Conservation (phyloP, 208 protist genomes). For the Leishmania arabica region DNA sequence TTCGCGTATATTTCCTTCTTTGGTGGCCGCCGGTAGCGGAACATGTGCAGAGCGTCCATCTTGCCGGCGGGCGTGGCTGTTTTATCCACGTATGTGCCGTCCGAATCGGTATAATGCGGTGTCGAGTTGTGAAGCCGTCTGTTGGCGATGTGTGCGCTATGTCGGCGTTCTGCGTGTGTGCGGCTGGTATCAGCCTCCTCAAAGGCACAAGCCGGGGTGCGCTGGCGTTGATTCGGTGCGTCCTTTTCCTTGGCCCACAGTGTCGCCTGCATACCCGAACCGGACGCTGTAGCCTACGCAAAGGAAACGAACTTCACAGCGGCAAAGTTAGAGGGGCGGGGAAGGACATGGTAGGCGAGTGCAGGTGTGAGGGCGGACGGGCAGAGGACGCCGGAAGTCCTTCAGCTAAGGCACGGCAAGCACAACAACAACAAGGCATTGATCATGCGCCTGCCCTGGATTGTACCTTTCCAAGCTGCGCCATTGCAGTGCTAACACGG, state of each 20-base stretch:
- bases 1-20: constrained; percentile 15
- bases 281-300: not conserved
- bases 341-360: not conserved
- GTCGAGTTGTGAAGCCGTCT: not conserved
- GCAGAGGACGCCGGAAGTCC: not conserved
- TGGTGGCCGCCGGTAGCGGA: constrained; percentile 18
- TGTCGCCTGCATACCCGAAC: not conserved
- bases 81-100: not conserved
- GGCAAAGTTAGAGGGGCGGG: not conserved
- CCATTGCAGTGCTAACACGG: no score
- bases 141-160: not conserved
- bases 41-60: constrained; percentile 12
- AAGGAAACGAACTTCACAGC: not conserved
- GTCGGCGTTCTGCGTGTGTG: not conserved
- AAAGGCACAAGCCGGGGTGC: not conserved
- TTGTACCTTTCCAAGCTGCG: no score
- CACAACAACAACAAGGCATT: no score
- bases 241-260: not conserved
- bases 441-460: not conserved
- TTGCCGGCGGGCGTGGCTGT: not conserved
- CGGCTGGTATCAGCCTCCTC: not conserved
- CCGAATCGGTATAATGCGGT: not conserved
- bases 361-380: not conserved
- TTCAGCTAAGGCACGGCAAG: not conserved
- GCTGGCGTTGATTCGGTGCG: not conserved